phyloP scores from a whole-genome alignment of 805 yeast species.

The Nakazawaea holstii region DNA sequence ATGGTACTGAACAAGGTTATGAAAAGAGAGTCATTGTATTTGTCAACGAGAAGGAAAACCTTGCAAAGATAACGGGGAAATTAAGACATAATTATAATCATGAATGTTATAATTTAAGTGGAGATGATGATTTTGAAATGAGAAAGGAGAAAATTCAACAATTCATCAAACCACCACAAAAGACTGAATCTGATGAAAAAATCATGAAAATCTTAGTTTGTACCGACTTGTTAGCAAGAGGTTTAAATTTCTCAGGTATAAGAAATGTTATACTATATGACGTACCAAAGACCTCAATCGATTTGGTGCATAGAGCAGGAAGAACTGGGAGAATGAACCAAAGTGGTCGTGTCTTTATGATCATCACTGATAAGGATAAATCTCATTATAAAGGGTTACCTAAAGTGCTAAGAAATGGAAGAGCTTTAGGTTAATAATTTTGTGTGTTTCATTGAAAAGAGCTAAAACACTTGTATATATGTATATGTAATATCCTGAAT shows the following conservation, averaged over 20 bases:
- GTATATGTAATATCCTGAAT: not conserved
- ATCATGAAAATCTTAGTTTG: slow-evolving; percentile 68
- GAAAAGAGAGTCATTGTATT: slow-evolving; percentile 82
- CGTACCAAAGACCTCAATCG: slow-evolving; percentile 79
- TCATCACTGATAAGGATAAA: slow-evolving; percentile 62
- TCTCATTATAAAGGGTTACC: slow-evolving; percentile 83
- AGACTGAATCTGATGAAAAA: slow-evolving; percentile 29
- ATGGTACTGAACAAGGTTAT: slow-evolving; percentile 70
- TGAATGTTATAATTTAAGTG: slow-evolving; percentile 61
- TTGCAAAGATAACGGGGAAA: slow-evolving; percentile 49
- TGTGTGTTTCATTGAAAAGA: not conserved
- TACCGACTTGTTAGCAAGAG: slow-evolving; percentile 87
- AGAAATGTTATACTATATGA: slow-evolving; percentile 81
- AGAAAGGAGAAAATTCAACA: slow-evolving; percentile 50
- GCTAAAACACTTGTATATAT: not conserved
- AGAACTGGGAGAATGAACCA: slow-evolving; percentile 92
- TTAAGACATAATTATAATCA: slow-evolving; percentile 47
- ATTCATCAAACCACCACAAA: slow-evolving; percentile 59
- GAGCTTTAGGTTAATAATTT: slow-evolving; percentile 24
- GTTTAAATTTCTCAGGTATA: slow-evolving; percentile 78
- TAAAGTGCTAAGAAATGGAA: slow-evolving; percentile 52
- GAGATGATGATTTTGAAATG: slow-evolving; percentile 58
- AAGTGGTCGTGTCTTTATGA: slow-evolving; percentile 80
- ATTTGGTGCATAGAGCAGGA: slow-evolving; percentile 86
- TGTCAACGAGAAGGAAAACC: slow-evolving; percentile 70